These are phyloP conservation scores for Pelagophyceae sp. DNA, from an alignment of 352 stramenopile genomes.

Conservation along the genomic window DNA sequence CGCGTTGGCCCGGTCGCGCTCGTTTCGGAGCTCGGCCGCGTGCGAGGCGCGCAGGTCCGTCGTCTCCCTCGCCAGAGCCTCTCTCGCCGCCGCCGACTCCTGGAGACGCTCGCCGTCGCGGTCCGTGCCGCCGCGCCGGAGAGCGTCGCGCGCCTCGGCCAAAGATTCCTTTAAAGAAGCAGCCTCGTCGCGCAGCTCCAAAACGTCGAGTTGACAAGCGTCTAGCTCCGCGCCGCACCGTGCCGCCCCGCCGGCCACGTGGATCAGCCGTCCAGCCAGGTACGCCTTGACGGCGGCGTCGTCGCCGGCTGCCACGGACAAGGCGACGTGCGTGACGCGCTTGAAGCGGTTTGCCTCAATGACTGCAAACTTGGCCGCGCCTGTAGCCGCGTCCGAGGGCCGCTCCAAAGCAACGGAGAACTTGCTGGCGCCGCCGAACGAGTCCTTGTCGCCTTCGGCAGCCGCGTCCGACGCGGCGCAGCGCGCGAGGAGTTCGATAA, in stretches of 20 bases:
- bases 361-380: slow-evolving; percentile 71
- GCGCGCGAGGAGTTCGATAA: slow-evolving; percentile 79
- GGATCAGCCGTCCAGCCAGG: slow-evolving; percentile 68
- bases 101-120: not conserved
- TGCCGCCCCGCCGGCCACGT: slow-evolving; percentile 35
- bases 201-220: not conserved
- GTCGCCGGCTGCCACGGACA: slow-evolving; percentile 69
- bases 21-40: not conserved
- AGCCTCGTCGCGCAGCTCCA: not conserved
- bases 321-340: slow-evolving; percentile 78
- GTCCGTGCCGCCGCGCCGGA: not conserved
- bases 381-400: not conserved
- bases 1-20: not conserved
- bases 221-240: not conserved
- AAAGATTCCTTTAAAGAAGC: not conserved
- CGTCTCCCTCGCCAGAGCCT: not conserved
- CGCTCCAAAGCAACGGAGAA: not conserved
- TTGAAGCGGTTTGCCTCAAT: slow-evolving; percentile 89
- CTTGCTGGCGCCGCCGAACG: too few species aligned
- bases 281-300: slow-evolving; percentile 78
- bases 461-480: slow-evolving; percentile 44
- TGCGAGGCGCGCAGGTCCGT: not conserved
- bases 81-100: not conserved
- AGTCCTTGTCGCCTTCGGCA: not conserved
- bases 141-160: not conserved